Evolutionary conservation across 2,329 filamentous ascomycete genomes (phyloP), one percentile per base, ranked within the genome.

Genomic region (Fusarium tjaetaba): DNA sequence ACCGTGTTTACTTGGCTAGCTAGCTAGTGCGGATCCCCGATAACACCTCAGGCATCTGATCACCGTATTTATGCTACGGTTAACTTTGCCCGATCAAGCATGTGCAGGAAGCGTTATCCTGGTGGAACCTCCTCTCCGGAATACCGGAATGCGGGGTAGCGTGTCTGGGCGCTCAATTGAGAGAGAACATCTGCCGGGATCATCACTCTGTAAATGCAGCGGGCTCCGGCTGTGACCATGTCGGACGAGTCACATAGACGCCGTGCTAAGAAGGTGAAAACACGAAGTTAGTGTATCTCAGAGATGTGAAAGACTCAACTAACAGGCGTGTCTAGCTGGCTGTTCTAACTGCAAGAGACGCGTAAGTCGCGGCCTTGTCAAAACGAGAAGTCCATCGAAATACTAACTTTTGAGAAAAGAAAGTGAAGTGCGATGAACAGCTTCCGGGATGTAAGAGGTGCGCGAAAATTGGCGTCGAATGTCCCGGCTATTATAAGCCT

Each of bases 391-490:
- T 16, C 15, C 10, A 4, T 5, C 14, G 18, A 0, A 11, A 34
- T 36, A 15, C 69, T 66, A 11, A 72, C 20, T 15, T 16, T 20
- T 9, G 2, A 26, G 34, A 7, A 22, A 6, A 74, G 65, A 68
- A 61, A 10, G n/a, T 75, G 22, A 75, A 75, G 36, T 74, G 73
- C 14, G 71, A 75, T 39, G 71, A 75, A 22, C 43, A 46, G 20
- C 20, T 60, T 9, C 71, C 71, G 4, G 63, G 43, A 22, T 75
- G 69, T 32, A 53, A 52, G 3, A 63, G 69, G 49, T 75, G 71
- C 22, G 45, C 56, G 11, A 74, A 68, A 11, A 39, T 55, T 10
- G 61, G 71, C 1, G 55, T 68, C 2, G 42, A 68, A 34, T 75
- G 71, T n/a, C 61, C 70, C 0, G 69, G 72, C 24, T 74, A 75